Base-by-base conservation (phyloP, 2,329 filamentous ascomycete species). In the Apiospora malaysiana region DNA sequence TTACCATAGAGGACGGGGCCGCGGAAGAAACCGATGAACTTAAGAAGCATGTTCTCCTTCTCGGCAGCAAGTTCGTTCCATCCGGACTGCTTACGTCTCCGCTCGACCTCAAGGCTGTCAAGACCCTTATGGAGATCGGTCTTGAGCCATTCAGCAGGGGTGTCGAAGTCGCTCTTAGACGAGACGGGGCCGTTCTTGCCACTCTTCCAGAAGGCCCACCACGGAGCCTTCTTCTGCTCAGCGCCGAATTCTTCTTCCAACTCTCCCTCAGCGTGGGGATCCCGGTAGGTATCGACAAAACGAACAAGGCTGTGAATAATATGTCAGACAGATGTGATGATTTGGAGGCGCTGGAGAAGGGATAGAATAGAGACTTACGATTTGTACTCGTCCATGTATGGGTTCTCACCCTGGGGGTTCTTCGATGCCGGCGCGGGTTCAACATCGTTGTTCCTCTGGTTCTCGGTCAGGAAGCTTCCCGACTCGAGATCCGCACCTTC, bases 21-120 rank as follows among this genome's bases (percentile, higher is more conserved):
- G 75, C 85, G 89, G 87, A 94, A 94, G 85, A 92, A 94, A 80
- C 89, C 87, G 76, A 94, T 83, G 84, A 94, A 93, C 84, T 93
- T 91, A 79, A 91, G 81, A 81, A 93, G 87, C 85, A 93, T 84
- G 85, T 93, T 93, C 83, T 91, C 90, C 86, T 93, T 93, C 85
- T 93, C 92, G 43, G 90, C 89, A 42, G 87, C 85, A 80, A 94
- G 85, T 81, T 94, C 92, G 84, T 93, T 94, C 84, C 83, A 93
- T 72, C 92, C 92, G 75, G 85, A 86, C 77, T 87, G 87, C 84
- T 89, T 92, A 76, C 92, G 86, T 77, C 92, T 88, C 68, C 78
- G 77, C 78, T 93, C 91, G 70, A 92, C 88, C 72, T 92, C 89
- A 72, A 79, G 74, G 70, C 81, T 79, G 72, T 84, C 84, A 71